A percentile compares a stretch with the other conserved stretches of the same genome.
These are phyloP conservation scores for Cryphonectria radicalis DNA, from an alignment of 2,329 filamentous ascomycete species.

Conservation along the genomic window DNA sequence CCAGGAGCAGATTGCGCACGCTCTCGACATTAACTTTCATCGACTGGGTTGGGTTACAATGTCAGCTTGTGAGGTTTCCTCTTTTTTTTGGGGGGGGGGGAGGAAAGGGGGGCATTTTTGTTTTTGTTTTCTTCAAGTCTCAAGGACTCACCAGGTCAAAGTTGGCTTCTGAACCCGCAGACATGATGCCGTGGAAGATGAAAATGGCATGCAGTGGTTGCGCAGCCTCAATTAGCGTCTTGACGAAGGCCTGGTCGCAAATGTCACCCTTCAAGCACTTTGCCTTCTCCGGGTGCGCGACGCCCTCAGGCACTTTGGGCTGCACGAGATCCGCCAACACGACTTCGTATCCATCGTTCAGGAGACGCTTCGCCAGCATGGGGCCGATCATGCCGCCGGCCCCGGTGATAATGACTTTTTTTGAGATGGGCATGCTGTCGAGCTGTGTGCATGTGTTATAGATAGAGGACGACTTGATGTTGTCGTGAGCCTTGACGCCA, in stretches of 20 bases:
- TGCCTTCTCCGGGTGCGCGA: conserved; percentile 54
- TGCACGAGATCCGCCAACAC: conserved; percentile 59
- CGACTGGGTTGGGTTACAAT: conserved; percentile 37
- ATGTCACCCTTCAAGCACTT: conserved; percentile 56
- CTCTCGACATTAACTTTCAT: conserved; percentile 65
- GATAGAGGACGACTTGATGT: neutral
- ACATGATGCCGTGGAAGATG: conserved; percentile 72
- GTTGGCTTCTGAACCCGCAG: conserved; percentile 64
- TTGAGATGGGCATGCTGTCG: conserved; percentile 17
- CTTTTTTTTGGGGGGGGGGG: no score
- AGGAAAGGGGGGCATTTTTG: no score
- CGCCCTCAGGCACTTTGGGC: conserved; percentile 53
- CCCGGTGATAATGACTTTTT: conserved; percentile 41
- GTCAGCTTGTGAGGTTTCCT: neutral
- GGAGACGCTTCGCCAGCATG: conserved; percentile 45
- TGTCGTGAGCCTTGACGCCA: neutral
- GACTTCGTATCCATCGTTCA: conserved; percentile 45
- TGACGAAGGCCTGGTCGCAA: conserved; percentile 40
- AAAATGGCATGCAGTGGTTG: conserved; percentile 58
- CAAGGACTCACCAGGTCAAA: conserved; percentile 49
- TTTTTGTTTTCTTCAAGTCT: no score
- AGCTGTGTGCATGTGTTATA: neutral
- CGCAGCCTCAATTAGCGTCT: conserved; percentile 48
- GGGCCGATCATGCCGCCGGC: conserved; percentile 42
- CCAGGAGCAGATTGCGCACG: conserved; percentile 55